A percentile compares a stretch with the other conserved stretches of the same genome.
Conservation (phyloP, 202 grass and related monocot species). For the Schoenoplectus triqueter region DNA sequence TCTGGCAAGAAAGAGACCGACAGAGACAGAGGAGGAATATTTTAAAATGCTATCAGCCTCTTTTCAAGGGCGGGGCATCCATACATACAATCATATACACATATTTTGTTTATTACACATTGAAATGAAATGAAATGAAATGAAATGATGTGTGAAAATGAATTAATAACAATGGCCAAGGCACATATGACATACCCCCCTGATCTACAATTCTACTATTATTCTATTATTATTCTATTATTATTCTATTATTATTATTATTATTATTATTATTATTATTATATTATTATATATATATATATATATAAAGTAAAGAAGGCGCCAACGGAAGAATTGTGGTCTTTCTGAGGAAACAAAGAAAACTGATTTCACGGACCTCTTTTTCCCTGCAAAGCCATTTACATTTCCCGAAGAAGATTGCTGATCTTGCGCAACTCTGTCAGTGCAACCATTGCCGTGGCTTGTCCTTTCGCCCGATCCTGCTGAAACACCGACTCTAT, state of each 20-base stretch:
- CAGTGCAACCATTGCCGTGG: slow-evolving; percentile 66
- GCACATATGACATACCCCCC: neutral
- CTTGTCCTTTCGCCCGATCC: slow-evolving; percentile 81
- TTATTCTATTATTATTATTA: too few relatives aligned
- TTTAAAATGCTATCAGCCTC: slow-evolving; percentile 8
- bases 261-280: too few relatives aligned
- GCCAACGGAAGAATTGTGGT: neutral
- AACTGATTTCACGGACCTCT: neutral
- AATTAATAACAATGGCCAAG: neutral
- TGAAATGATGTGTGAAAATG: slow-evolving; percentile 7
- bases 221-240: neutral
- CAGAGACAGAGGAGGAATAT: neutral
- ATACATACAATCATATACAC: slow-evolving; percentile 10
- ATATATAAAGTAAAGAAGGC: neutral
- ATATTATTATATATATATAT: too few relatives aligned
- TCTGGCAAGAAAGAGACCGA: neutral
- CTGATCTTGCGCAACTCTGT: slow-evolving; percentile 97
- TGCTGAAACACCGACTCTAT: slow-evolving; percentile 95
- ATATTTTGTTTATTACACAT: slow-evolving; percentile 28
- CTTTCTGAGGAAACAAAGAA: neutral
- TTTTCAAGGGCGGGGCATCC: neutral
- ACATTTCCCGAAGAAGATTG: slow-evolving; percentile 90
- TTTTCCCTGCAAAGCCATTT: neutral
- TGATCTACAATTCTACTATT: slow-evolving; percentile 21
- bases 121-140: slow-evolving; percentile 26